Evolutionary conservation across 106 monocot genomes (phyloP).

Genomic region (Phalaenopsis equestris): DNA sequence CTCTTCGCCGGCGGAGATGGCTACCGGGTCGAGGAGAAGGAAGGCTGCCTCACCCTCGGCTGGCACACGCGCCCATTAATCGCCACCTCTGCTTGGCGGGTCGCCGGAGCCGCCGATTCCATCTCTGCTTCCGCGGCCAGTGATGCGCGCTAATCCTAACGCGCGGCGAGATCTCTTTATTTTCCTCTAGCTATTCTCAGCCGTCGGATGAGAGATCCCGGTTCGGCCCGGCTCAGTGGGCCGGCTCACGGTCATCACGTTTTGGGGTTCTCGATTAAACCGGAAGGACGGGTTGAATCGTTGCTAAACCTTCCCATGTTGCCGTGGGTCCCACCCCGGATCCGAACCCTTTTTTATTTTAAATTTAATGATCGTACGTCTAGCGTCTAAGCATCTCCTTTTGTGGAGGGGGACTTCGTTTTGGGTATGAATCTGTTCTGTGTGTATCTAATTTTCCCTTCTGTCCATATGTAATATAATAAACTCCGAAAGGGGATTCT

Average conservation of each 20-base stretch:
- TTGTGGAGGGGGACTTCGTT: not conserved
- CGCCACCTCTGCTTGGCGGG: conserved; percentile 81
- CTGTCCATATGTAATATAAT: not conserved
- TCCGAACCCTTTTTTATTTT: not conserved
- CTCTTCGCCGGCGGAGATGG: conserved; percentile 76
- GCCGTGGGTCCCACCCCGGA: no score
- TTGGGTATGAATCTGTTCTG: not conserved
- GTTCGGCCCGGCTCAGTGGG: not conserved
- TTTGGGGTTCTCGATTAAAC: not conserved
- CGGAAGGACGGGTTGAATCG: not conserved
- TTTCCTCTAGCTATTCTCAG: not conserved
- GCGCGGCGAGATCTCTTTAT: not conserved
- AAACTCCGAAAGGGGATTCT: not conserved
- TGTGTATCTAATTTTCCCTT: not conserved
- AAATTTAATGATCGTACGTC: not conserved
- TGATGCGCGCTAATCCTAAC: not conserved
- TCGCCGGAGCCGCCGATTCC: not conserved
- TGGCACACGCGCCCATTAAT: conserved; percentile 89
- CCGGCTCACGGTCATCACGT: not conserved
- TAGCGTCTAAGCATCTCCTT: not conserved
- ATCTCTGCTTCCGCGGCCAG: not conserved
- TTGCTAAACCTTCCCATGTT: no score
- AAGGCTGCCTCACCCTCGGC: conserved; percentile 78
- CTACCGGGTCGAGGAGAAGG: conserved; percentile 76
- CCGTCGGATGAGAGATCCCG: not conserved